phyloP scores from a whole-genome alignment of 2,329 filamentous ascomycete species.

The Podosphaera leucotricha region DNA sequence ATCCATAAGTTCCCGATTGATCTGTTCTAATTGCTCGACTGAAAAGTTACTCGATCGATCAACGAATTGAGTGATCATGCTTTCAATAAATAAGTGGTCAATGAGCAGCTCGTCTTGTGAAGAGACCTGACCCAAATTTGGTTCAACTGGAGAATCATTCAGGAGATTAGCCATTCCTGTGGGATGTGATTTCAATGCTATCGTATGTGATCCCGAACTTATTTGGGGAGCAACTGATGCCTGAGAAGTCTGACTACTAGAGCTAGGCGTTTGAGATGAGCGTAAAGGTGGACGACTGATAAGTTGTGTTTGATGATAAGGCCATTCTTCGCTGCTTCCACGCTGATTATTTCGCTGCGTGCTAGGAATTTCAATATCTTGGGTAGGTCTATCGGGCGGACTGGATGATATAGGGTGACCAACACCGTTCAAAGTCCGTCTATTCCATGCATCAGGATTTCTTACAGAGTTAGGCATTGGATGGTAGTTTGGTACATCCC shows the following conservation, averaged over 20 bases:
- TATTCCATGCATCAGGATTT: constrained; percentile 45
- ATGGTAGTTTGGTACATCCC: constrained; percentile 52
- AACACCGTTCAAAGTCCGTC: constrained; percentile 47
- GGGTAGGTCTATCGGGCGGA: constrained; percentile 7
- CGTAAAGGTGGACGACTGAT: constrained; percentile 20
- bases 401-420: constrained; percentile 12
- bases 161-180: constrained; percentile 12
- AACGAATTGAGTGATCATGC: constrained; percentile 9
- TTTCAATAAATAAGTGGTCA: constrained; percentile 17
- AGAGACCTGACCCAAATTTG: constrained; percentile 10
- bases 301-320: constrained; percentile 32
- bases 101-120: constrained; percentile 17
- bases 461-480: constrained; percentile 72
- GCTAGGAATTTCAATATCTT: constrained; percentile 24
- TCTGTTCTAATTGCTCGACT: constrained; percentile 86
- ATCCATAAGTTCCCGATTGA: constrained; percentile 78
- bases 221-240: constrained; percentile 18
- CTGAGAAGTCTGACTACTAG: constrained; percentile 13
- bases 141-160: constrained; percentile 14
- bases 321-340: constrained; percentile 30
- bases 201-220: constrained; percentile 13
- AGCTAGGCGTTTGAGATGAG: constrained; percentile 14
- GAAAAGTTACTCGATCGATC: constrained; percentile 17
- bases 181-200: constrained; percentile 8
- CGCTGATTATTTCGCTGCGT: constrained; percentile 19